phyloP scores from a whole-genome alignment of 2,329 filamentous ascomycete genomes.

The Cryphonectria carpinicola region DNA sequence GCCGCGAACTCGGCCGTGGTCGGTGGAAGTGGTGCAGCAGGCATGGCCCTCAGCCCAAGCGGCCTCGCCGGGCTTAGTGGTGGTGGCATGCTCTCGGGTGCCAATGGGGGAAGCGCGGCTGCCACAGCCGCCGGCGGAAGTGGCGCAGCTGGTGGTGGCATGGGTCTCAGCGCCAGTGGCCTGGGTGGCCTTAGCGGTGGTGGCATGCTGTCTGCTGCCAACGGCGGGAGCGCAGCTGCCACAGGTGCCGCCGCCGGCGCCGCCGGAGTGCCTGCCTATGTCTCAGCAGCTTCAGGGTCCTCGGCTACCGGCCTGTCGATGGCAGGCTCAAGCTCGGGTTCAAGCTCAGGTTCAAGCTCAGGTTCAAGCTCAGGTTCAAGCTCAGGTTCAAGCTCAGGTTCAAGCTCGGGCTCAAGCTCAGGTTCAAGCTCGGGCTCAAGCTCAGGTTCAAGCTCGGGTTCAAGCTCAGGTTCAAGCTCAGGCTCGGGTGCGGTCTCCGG shows the following conservation, averaged over 20 bases:
- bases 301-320: conserved; percentile 1
- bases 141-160: not conserved
- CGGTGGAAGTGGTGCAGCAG: conserved; percentile 3
- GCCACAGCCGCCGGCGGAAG: not conserved
- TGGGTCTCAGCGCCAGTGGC: not conserved
- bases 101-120: not conserved
- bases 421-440: not conserved
- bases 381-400: not conserved
- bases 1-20: not conserved
- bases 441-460: no score
- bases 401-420: not conserved
- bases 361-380: not conserved
- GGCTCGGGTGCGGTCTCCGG: not conserved
- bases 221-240: not conserved
- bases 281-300: conserved; percentile 6
- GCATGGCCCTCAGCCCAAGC: not conserved
- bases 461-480: not conserved
- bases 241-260: not conserved
- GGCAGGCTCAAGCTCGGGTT: not conserved
- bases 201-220: not conserved
- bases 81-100: not conserved
- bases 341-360: not conserved
- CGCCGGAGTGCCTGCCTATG: not conserved
- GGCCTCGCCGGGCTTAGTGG: not conserved
- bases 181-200: not conserved